Evolutionary conservation across 2,329 filamentous ascomycete genomes (phyloP), one percentile per base, ranked within the genome.

Genomic region (Zymoseptoria crescenta): DNA sequence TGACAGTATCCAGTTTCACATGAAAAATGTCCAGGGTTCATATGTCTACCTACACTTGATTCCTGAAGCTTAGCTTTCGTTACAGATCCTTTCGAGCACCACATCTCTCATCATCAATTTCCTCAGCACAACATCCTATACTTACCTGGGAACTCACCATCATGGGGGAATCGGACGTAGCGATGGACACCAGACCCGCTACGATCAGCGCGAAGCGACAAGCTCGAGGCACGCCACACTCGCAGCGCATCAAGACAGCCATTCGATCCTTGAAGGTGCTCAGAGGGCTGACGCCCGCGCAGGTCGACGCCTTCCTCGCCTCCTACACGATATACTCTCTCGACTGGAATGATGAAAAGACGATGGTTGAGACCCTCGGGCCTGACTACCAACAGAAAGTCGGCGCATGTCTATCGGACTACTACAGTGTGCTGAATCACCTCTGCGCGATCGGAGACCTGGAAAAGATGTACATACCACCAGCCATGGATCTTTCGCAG

Each of bases 381-480:
- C 61, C 60, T 5, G 57, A 69, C 54, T 70, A 69, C 50, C 65
- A 67, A 53, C 52, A 67, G 45, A 59, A 59, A 55, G 67, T 70
- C 28, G 68, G 68, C 24, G 56, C 64, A 54, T 69, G 68, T 52
- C 56, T 70, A 5, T 56, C 63, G 13, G 65, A 68, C 49, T 70
- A 70, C 61, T 70, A 70, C 55, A 56, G 62, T 21, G 68, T 70
- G 2, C 62, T 70, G 5, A 70, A 70, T 41, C 68, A 70, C 49
- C 57, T 70, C 4, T 70, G 68, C 59, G 66, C 67, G 8, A 62
- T 69, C n/a, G 65, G 67, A 8, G 67, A 69, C 56, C 61, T 69
- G 51, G 67, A 69, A 56, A 69, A 69, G 60, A 68, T 67, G 65
- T 70, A 70, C 58, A 68, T 70, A 28, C 68, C 68, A 3, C 68